Evolutionary conservation across 73 alveolate genomes (phyloP).

Genomic region (Effrenium voratum): DNA sequence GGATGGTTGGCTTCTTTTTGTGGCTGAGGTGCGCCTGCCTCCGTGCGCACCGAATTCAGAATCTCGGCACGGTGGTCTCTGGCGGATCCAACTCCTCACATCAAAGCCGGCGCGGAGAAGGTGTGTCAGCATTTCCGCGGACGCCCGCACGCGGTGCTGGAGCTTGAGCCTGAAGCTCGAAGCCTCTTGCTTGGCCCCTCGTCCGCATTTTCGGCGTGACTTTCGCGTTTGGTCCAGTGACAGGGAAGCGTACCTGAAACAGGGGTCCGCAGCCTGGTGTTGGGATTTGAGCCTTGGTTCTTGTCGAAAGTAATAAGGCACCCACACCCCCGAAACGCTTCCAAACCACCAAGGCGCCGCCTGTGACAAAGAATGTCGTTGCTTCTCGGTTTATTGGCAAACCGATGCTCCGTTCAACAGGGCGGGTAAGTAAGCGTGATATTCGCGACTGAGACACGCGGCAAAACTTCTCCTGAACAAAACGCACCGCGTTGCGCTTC

Average conservation of each 20-base stretch:
- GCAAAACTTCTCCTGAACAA: too few relatives aligned
- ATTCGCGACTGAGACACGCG: too few relatives aligned
- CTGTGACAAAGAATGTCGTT: not conserved
- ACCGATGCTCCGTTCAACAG: too few relatives aligned
- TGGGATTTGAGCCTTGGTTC: too few relatives aligned
- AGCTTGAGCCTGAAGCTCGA: not conserved
- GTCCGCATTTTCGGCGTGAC: not conserved
- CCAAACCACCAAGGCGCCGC: not conserved
- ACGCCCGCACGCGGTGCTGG: slow-evolving; percentile 12
- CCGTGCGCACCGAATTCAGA: not conserved
- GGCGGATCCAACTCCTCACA: slow-evolving; percentile 23
- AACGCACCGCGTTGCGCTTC: too few relatives aligned
- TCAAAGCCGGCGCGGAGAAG: not conserved
- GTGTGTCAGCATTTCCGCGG: not conserved
- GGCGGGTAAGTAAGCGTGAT: too few relatives aligned
- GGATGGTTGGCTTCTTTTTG: not conserved
- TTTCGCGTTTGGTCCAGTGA: too few relatives aligned
- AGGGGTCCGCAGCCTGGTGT: too few relatives aligned
- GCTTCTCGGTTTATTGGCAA: too few relatives aligned
- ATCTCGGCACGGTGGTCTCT: not conserved
- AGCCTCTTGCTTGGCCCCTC: not conserved
- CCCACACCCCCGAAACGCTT: too few relatives aligned
- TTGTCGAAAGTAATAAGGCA: too few relatives aligned
- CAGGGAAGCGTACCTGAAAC: too few relatives aligned
- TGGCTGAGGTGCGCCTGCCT: not conserved